These are phyloP conservation scores for Pyrenophora graminea DNA, from an alignment of 2,329 filamentous ascomycete species.

Conservation along the genomic window DNA sequence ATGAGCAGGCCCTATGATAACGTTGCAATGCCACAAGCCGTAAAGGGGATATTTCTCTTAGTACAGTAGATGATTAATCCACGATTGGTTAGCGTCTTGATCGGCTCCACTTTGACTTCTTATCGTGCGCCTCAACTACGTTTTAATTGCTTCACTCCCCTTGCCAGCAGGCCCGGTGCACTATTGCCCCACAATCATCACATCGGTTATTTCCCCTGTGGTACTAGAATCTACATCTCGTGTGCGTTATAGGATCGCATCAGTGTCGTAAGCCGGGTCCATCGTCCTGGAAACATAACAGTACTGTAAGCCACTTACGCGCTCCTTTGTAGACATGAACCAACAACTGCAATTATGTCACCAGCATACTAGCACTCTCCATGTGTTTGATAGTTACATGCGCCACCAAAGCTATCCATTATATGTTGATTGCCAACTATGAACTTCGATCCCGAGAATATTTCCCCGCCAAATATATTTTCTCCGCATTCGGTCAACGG, in stretches of 20 bases:
- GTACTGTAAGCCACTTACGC: background rate
- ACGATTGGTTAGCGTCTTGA: conserved; percentile 18
- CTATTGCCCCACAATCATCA: background rate
- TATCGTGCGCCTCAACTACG: conserved; percentile 18
- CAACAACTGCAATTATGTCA: background rate
- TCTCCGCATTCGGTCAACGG: conserved; percentile 7
- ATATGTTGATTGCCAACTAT: conserved; percentile 11
- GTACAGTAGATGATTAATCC: conserved; percentile 29
- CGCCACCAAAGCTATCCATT: background rate
- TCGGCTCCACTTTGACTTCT: conserved; percentile 17
- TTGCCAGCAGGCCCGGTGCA: background rate
- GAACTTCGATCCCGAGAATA: conserved; percentile 19
- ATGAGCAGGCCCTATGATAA: too few species aligned
- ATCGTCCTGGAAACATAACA: background rate
- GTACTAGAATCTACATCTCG: background rate
- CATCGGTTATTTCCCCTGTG: background rate
- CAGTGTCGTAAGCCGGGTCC: background rate
- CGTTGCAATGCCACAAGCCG: background rate
- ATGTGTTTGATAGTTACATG: background rate
- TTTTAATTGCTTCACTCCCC: background rate
- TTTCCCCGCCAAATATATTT: conserved; percentile 20
- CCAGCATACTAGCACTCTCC: background rate
- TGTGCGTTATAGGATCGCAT: background rate
- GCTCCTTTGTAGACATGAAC: background rate
- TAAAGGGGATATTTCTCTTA: conserved; percentile 16